These are phyloP conservation scores for Leccinellum rugosiceps DNA, from an alignment of 768 basidiomycete genomes.

Conservation along the genomic window DNA sequence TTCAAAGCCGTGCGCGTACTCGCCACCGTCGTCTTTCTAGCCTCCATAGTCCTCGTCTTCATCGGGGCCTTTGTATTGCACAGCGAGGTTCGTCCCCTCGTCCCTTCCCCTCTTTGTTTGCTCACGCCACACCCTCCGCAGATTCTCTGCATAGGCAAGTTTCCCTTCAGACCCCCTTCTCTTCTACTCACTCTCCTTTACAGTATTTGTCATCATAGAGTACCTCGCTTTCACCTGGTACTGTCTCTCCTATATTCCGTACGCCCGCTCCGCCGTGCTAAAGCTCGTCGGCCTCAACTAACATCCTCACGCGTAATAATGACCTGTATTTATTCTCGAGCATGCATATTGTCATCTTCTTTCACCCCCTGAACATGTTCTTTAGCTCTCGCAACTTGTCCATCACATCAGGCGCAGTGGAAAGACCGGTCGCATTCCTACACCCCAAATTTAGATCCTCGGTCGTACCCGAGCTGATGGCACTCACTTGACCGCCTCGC, in stretches of 20 bases:
- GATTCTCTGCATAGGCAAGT: constrained; percentile 65
- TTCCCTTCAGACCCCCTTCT: not conserved
- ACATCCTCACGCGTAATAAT: not conserved
- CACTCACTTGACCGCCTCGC: constrained; percentile 60
- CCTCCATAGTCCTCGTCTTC: constrained; percentile 77
- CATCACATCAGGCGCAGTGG: constrained; percentile 58
- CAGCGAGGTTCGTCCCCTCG: constrained; percentile 51
- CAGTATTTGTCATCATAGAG: constrained; percentile 89
- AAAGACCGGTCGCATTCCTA: constrained; percentile 51
- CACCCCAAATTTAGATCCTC: not conserved
- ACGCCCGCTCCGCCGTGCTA: constrained; percentile 72
- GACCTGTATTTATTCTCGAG: not conserved
- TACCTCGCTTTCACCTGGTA: constrained; percentile 94
- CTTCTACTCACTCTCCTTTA: not conserved
- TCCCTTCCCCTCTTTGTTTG: not conserved
- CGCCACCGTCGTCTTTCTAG: constrained; percentile 77
- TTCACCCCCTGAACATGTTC: constrained; percentile 74
- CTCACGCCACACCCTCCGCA: constrained; percentile 20
- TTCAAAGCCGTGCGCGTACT: constrained; percentile 89
- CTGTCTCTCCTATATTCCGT: constrained; percentile 85
- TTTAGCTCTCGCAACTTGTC: constrained; percentile 75
- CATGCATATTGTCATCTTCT: not conserved
- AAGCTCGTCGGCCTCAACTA: constrained; percentile 51
- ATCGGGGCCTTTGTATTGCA: constrained; percentile 77
- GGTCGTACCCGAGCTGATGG: not conserved